Evolutionary conservation across 2,329 filamentous ascomycete genomes (phyloP), one percentile per base, ranked within the genome.

Genomic region (Emericellopsis atlantica): DNA sequence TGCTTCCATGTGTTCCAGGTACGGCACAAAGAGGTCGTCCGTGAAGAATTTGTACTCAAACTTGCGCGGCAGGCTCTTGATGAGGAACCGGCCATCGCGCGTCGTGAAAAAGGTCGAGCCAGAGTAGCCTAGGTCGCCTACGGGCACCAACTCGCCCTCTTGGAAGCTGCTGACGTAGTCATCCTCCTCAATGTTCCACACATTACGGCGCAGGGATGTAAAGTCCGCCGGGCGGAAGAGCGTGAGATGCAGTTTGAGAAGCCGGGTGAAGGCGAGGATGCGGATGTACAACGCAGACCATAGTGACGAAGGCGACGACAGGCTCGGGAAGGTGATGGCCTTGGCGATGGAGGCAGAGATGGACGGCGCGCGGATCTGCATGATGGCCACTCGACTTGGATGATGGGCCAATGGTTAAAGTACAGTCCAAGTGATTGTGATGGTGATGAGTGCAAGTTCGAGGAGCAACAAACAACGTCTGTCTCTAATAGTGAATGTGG

Each of bases 31-130:
- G 16, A 86, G 63, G 39, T 84, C 78, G 18, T 76, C 60, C 15
- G 72, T 69, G 60, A 86, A 85, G 60, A 84, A 86, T 2, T 70
- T 67, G 52, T 85, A 71, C 51, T 87, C 83, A 46, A 83, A 84
- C 26, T 69, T 65, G 2, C 81, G 70, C 0, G 82, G 81, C 1
- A 88, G 62, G 2, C 78, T 82, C 52, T 87, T 88, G 52, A 87
- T 66, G 8, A 87, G 69, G 51, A 75, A 86, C 47, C 73, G 74
- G n/a, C 66, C 67, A 49, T 87, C 74, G 4, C 64, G 58, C 0
- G 82, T 86, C 5, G 69, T 71, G 58, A 84, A 85, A 59, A 87
- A 87, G 0, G 81, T 84, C 60, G 81, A 85, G 38, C 83, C 83
- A 23, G 79, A 84, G 53, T 83, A 84, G 3, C 82, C 82, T 58